Conservation (phyloP, 2,329 filamentous ascomycete species). For the Plectosphaerella sp. region DNA sequence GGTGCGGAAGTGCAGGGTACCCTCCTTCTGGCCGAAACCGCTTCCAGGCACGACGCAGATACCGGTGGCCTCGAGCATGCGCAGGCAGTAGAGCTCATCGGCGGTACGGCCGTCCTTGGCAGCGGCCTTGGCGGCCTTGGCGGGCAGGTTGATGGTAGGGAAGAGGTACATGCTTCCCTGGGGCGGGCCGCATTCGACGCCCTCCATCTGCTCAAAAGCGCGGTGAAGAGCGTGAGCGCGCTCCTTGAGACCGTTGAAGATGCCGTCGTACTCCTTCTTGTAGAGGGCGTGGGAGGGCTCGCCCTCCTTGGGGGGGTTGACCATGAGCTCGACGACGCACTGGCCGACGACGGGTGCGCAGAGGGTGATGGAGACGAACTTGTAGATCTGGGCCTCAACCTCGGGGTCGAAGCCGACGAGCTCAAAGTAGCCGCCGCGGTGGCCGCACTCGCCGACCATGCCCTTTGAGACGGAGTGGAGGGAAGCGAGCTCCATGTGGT, state of each 20-base stretch:
- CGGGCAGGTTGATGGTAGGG: slow-evolving; percentile 80
- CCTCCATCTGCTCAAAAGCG: slow-evolving; percentile 92
- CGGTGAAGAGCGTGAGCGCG: slow-evolving; percentile 83
- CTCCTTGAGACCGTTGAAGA: slow-evolving; percentile 72
- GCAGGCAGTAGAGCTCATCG: slow-evolving; percentile 93
- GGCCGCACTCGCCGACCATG: slow-evolving; percentile 98
- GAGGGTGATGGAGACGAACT: slow-evolving; percentile 95
- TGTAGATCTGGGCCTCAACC: slow-evolving; percentile 94
- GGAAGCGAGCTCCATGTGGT: slow-evolving; percentile 82
- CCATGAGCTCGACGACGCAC: slow-evolving; percentile 96
- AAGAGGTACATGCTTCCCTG: slow-evolving; percentile 99
- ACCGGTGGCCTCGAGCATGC: slow-evolving; percentile 86
- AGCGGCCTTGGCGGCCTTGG: slow-evolving; percentile 73
- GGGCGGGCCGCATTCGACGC: slow-evolving; percentile 83
- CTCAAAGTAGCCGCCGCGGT: slow-evolving; percentile 97
- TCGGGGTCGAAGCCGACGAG: slow-evolving; percentile 81
- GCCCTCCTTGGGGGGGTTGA: slow-evolving; percentile 83
- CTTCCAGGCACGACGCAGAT: slow-evolving; percentile 90
- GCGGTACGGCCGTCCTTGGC: slow-evolving; percentile 65
- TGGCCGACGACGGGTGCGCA: slow-evolving; percentile 94
- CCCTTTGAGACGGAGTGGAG: slow-evolving; percentile 95
- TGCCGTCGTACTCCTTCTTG: slow-evolving; percentile 76
- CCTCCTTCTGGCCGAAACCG: slow-evolving; percentile 91
- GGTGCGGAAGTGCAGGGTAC: slow-evolving; percentile 88
- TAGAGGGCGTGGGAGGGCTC: slow-evolving; percentile 83